Percentiles rank a stretch among this genome's conserved stretches.
Conservation (phyloP, 1,284 basidiomycete species). For the Xanthoconium separans region DNA sequence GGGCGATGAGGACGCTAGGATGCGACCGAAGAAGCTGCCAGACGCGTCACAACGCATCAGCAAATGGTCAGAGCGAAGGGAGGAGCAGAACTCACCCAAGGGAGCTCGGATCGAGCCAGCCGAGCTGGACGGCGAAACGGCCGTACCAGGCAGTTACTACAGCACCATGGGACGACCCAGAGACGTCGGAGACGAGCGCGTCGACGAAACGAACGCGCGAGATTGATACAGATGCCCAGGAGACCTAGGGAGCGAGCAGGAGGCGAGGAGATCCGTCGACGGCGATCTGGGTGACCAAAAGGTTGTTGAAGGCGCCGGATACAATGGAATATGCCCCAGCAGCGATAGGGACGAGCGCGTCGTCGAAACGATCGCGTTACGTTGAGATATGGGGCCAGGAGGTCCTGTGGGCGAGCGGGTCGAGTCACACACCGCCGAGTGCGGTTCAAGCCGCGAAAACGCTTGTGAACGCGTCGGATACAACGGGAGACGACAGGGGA, state of each 20-base stretch:
- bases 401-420: too few relatives aligned
- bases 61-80: not conserved
- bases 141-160: not conserved
- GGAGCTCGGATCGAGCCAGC: not conserved
- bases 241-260: too few relatives aligned
- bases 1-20: too few relatives aligned
- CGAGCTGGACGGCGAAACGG: not conserved
- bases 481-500: not conserved
- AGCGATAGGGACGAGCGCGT: too few relatives aligned
- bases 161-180: not conserved
- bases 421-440: not conserved
- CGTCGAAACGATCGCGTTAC: too few relatives aligned
- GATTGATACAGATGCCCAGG: too few relatives aligned
- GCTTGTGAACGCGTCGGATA: not conserved
- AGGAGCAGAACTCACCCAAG: not conserved
- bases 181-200: not conserved
- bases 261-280: not conserved
- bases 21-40: not conserved
- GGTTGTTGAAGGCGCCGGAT: too few relatives aligned
- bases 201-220: not conserved
- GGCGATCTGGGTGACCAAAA: too few relatives aligned
- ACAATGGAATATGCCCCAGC: too few relatives aligned
- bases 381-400: too few relatives aligned
- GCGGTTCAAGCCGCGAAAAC: not conserved
- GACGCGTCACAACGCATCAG: not conserved